A percentile compares a stretch with the other conserved stretches of the same genome.
Evolutionary conservation across 805 yeast species (phyloP).

Genomic region (Metschnikowia lachancei): DNA sequence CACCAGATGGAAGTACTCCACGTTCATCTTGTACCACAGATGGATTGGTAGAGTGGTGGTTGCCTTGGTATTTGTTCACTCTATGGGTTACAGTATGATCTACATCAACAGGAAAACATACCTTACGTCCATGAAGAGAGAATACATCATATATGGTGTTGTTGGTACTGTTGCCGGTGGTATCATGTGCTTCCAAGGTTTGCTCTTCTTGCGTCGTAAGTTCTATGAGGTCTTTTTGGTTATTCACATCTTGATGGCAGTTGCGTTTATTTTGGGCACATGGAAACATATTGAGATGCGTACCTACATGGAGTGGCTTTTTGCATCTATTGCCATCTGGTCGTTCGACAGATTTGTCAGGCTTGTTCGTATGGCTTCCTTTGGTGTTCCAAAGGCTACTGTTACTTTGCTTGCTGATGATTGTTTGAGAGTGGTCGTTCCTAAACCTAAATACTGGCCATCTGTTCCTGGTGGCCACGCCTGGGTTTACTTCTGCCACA

Average conservation of each 20-base stretch:
- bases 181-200: conserved; percentile 19
- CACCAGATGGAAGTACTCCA: conserved; percentile 22
- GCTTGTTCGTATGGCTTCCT: conserved; percentile 26
- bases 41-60: conserved; percentile 22
- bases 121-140: conserved; percentile 6
- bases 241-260: conserved; percentile 19
- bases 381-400: conserved; percentile 36
- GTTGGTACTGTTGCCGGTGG: conserved; percentile 15
- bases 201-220: conserved; percentile 16
- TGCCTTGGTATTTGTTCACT: conserved; percentile 18
- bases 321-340: conserved; percentile 29
- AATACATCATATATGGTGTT: conserved; percentile 17
- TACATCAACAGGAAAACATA: conserved; percentile 3
- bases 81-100: conserved; percentile 13
- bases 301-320: conserved; percentile 14
- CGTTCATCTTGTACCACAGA: conserved; percentile 18
- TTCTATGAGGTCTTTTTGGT: conserved; percentile 20
- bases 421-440: conserved; percentile 36
- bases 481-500: conserved; percentile 35
- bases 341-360: conserved; percentile 34
- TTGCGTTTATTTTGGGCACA: conserved; percentile 17
- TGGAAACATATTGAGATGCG: conserved; percentile 18
- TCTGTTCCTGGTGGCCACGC: conserved; percentile 42
- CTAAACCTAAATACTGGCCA: conserved; percentile 38
- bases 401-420: conserved; percentile 34